Evolutionary conservation across 192 early-diverging fungal species (phyloP), one percentile per base, ranked within the genome.

Genomic region (Coemansia sp.): DNA sequence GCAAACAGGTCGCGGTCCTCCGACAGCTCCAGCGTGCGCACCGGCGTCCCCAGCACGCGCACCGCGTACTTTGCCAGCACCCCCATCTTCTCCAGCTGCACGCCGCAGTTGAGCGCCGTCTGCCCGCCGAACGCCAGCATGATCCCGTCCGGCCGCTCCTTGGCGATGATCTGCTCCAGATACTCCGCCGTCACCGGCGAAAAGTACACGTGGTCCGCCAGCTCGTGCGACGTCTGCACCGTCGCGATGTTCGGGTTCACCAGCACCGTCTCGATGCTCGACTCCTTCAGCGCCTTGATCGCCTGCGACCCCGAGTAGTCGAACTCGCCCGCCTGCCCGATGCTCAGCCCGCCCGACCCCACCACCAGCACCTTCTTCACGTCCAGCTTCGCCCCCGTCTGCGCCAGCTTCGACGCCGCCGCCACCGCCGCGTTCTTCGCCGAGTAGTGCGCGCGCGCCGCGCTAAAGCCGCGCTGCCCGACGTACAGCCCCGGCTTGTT

Each of bases 211-310:
- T 83, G 81, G 75, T 95, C 90, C 1, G 96, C 96, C 30, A 99
- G 81, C 39, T 85, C 87, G 61, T 92, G 84, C 23, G 87, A 90
- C 27, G 96, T 99, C 82, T 99, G 96, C 41, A 97, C 90, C 4
- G 96, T 99, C 29, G 96, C 96, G 69, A 99, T 99, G 76, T 99
- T 99, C 46, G 96, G 96, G 75, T 99, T 99, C 54, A 97, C 86
- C n/a, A 99, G 78, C 27, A 99, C 86, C 2, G 96, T 99, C 58
- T 96, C 64, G 50, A 99, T 85, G 17, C 83, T 83, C 27, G 90
- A 89, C 67, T 99, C 94, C 54, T 86, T 84, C 51, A 98, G 77
- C 15, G 95, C 95, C 74, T 98, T 98, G 81, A 98, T 98, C 19
- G 95, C 95, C 81, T 98, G 89, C 7, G 90, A 93, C 12, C 91